These are phyloP conservation scores for Rhizoctonia solani DNA, from an alignment of 1,284 basidiomycete genomes.

Conservation along the genomic window DNA sequence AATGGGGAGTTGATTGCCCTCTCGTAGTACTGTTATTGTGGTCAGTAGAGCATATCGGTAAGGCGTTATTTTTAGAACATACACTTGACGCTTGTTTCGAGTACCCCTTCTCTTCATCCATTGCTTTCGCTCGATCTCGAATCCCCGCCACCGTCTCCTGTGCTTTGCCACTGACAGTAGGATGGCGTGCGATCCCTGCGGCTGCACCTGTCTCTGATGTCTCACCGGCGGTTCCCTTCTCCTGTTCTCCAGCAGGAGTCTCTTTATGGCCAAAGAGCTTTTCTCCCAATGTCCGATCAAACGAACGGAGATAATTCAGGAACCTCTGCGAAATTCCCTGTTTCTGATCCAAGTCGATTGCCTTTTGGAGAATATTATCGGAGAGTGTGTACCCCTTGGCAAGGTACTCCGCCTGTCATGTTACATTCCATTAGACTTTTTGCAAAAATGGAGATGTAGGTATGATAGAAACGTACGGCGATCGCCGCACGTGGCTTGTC, in stretches of 20 bases:
- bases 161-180: conserved; percentile 72
- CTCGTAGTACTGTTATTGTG: conserved; percentile 68
- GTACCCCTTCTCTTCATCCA: conserved; percentile 82
- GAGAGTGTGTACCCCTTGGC: conserved; percentile 82
- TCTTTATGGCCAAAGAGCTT: conserved; percentile 62
- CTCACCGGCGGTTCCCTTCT: not conserved
- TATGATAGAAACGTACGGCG: conserved; percentile 46
- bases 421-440: conserved; percentile 41
- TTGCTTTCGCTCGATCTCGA: conserved; percentile 65
- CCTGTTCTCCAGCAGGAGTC: conserved; percentile 2
- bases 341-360: conserved; percentile 85
- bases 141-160: conserved; percentile 64
- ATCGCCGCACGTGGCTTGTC: conserved; percentile 83
- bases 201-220: not conserved
- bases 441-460: not conserved
- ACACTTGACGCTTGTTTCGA: conserved; percentile 70
- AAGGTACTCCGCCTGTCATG: conserved; percentile 78
- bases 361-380: conserved; percentile 77
- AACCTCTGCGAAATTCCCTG: conserved; percentile 87
- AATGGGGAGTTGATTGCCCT: conserved; percentile 73
- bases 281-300: conserved; percentile 72
- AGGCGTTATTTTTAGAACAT: conserved; percentile 42
- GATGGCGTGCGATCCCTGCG: conserved; percentile 9
- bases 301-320: conserved; percentile 69
- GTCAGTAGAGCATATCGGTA: conserved; percentile 22